phyloP scores from a whole-genome alignment of 108 stramenopile species.

The Nitzschia inconspicua region DNA sequence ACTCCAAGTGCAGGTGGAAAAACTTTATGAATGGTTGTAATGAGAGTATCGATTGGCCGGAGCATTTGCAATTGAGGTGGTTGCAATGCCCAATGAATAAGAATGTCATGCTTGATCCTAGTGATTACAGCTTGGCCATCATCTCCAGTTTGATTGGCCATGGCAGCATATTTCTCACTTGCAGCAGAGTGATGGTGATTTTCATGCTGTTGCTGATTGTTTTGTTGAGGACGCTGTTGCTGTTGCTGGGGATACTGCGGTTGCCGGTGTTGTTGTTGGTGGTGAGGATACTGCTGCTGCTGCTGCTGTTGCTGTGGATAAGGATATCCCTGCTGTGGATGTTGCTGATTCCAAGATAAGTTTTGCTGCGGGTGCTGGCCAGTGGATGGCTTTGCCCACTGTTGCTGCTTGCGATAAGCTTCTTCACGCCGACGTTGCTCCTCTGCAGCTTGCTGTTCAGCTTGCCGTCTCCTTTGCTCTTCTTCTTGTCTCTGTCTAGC shows the following conservation, averaged over 20 bases:
- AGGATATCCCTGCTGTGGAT: conserved; percentile 29
- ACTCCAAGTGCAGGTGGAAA: conserved; percentile 80
- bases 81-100: conserved; percentile 79
- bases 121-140: conserved; percentile 51
- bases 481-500: conserved; percentile 34
- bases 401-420: conserved; percentile 43
- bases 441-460: conserved; percentile 58
- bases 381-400: conserved; percentile 3
- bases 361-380: conserved; percentile 11
- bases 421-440: conserved; percentile 39
- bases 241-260: conserved; percentile 37
- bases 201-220: background rate
- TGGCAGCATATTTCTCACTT: conserved; percentile 60
- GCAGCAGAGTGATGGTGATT: conserved; percentile 4
- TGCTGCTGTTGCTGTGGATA: conserved; percentile 39
- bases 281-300: conserved; percentile 21
- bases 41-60: conserved; percentile 64
- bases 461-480: conserved; percentile 36
- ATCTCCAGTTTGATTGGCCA: conserved; percentile 46
- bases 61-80: conserved; percentile 71
- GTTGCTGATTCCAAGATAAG: conserved; percentile 19
- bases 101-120: conserved; percentile 62
- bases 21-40: conserved; percentile 70
- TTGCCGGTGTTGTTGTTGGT: conserved; percentile 28
- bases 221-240: conserved; percentile 18